These are phyloP conservation scores for Musa schizocarpa DNA, from an alignment of 176 grass and related monocot genomes.

Conservation along the genomic window DNA sequence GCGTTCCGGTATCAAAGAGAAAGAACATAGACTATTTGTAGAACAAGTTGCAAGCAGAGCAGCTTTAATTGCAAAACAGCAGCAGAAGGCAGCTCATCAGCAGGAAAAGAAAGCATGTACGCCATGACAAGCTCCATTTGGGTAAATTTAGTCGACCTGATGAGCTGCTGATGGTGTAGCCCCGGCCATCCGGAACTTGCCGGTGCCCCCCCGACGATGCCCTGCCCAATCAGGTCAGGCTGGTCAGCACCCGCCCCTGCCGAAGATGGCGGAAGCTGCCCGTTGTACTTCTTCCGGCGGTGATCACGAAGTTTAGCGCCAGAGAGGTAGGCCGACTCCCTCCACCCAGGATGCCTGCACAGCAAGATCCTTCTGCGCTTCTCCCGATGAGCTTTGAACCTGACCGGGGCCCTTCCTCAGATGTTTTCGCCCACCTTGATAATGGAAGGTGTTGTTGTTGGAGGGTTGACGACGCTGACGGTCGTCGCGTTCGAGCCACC, in stretches of 20 bases:
- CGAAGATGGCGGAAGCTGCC: slow-evolving; percentile 23
- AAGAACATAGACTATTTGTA: no score
- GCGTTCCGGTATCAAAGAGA: no score
- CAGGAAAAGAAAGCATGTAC: neutral
- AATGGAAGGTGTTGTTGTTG: no score
- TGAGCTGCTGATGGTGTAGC: neutral
- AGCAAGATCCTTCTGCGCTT: neutral
- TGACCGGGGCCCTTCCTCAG: no score
- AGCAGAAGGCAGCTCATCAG: no score
- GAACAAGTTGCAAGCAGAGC: no score
- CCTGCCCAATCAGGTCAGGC: slow-evolving; percentile 31
- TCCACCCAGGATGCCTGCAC: slow-evolving; percentile 10
- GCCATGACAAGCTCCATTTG: neutral
- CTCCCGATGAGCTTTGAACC: no score
- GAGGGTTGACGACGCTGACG: no score
- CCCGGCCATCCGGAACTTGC: slow-evolving; percentile 24
- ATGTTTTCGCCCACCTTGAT: no score
- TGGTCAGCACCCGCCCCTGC: slow-evolving; percentile 13
- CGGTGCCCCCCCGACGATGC: slow-evolving; percentile 31
- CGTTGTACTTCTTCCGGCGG: slow-evolving; percentile 19
- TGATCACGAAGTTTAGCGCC: slow-evolving; percentile 21
- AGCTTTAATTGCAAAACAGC: no score
- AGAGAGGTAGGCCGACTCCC: slow-evolving; percentile 18
- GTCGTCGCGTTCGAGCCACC: no score
- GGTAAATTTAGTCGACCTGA: neutral